These are phyloP conservation scores for Papilionanthe hybrid DNA, from an alignment of 116 monocot species.

Conservation along the genomic window DNA sequence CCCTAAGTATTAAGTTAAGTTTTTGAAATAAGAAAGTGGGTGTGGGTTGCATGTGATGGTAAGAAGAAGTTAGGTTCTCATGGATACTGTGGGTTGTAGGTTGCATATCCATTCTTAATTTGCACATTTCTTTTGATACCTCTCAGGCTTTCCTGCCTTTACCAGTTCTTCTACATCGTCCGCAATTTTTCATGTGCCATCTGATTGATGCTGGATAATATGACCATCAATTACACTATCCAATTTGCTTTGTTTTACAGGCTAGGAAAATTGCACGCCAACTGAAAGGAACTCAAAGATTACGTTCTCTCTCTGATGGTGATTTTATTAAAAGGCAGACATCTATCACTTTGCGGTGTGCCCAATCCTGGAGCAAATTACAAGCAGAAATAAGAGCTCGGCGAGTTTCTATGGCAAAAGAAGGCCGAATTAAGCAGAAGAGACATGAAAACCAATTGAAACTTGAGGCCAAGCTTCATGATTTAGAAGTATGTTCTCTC, in stretches of 20 bases:
- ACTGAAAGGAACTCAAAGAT: conserved; percentile 47
- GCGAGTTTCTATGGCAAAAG: conserved; percentile 60
- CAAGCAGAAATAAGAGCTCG: conserved; percentile 68
- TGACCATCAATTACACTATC: not conserved
- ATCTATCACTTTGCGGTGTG: conserved; percentile 33
- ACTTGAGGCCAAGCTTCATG: conserved; percentile 83
- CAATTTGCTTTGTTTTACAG: conserved; percentile 21
- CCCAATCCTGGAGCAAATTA: conserved; percentile 64
- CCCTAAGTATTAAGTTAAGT: not conserved
- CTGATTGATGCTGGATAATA: not conserved
- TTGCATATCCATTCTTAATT: not conserved
- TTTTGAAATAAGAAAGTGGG: not conserved
- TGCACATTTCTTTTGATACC: not conserved
- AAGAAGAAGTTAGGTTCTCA: not conserved
- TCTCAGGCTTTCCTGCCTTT: not conserved
- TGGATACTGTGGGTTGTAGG: not conserved
- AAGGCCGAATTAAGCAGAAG: conserved; percentile 71
- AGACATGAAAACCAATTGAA: conserved; percentile 70
- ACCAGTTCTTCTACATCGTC: not conserved
- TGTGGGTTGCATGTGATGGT: not conserved
- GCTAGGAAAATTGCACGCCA: conserved; percentile 49
- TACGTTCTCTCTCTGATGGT: conserved; percentile 29
- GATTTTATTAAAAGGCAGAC: conserved; percentile 50
- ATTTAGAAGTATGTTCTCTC: conserved; percentile 44
- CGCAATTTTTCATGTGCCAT: not conserved